phyloP scores from a whole-genome alignment of 257 asterid genomes.

The Capsicum chinense region DNA sequence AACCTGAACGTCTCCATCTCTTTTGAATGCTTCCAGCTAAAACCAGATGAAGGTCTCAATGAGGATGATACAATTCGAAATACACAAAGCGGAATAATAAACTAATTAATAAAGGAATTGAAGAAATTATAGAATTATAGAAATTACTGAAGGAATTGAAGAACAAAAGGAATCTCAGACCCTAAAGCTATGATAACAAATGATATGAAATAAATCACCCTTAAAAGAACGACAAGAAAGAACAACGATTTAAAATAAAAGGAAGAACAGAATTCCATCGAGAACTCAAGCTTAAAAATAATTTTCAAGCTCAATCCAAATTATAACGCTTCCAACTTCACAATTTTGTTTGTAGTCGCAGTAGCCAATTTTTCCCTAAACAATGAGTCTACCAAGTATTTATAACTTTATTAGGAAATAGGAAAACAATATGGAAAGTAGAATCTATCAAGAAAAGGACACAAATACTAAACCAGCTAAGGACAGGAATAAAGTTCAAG shows the following conservation, averaged over 20 bases:
- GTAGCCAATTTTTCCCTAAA: background rate
- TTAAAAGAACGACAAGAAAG: background rate
- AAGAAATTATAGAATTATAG: background rate
- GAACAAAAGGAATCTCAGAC: constrained; percentile 2
- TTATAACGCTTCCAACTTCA: background rate
- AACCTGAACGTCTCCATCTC: constrained; percentile 74
- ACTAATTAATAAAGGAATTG: background rate
- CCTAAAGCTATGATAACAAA: background rate
- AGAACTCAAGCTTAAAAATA: constrained; percentile 13
- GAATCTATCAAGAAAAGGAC: constrained; percentile 1
- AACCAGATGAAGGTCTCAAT: constrained; percentile 36
- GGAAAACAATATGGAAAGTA: background rate
- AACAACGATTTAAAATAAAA: background rate
- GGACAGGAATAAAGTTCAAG: background rate
- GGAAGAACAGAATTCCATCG: background rate
- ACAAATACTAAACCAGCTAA: background rate
- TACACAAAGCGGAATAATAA: background rate
- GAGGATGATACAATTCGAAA: constrained; percentile 9
- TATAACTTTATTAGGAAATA: background rate
- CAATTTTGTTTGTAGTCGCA: background rate
- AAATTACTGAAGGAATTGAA: background rate
- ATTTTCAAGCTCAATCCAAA: background rate
- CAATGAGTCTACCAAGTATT: background rate
- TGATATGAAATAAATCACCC: constrained; percentile 12
- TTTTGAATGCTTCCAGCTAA: constrained; percentile 82